phyloP scores from a whole-genome alignment of 169 alveolate species.

The Sarcocystis neurona region DNA sequence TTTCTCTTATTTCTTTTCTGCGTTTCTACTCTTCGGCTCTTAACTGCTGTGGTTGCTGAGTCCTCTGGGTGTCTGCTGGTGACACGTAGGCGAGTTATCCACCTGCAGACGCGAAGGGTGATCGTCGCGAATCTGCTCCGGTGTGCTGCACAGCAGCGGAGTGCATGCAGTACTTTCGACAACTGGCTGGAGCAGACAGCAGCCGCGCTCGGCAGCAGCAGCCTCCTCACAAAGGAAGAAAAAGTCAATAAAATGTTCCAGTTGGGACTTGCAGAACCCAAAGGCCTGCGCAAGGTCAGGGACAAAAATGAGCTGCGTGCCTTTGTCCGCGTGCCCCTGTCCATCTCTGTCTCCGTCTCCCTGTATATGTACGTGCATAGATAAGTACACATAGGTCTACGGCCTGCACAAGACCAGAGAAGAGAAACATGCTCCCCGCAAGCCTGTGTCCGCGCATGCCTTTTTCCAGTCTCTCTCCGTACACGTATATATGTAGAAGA shows the following conservation, averaged over 20 bases:
- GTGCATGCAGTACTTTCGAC: not conserved
- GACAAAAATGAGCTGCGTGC: not conserved
- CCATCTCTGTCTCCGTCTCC: not conserved
- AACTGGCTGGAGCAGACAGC: slow-evolving; percentile 17
- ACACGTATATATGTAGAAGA: too few species aligned
- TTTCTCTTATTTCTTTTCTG: not conserved
- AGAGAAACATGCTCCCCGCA: too few species aligned
- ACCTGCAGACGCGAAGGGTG: slow-evolving; percentile 36
- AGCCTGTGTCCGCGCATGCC: too few species aligned
- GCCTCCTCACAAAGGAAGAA: slow-evolving; percentile 49
- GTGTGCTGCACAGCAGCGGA: slow-evolving; percentile 41
- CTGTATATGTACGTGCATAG: not conserved
- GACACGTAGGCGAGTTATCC: slow-evolving; percentile 39
- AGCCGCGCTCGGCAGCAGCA: not conserved
- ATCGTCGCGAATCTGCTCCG: slow-evolving; percentile 36
- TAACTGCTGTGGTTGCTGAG: not conserved
- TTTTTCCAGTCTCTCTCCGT: too few species aligned
- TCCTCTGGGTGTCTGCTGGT: not conserved
- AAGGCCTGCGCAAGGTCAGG: slow-evolving; percentile 49
- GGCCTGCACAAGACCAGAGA: too few species aligned
- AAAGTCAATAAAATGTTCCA: slow-evolving; percentile 45
- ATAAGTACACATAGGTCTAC: not conserved
- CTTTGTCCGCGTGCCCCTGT: not conserved
- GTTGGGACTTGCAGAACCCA: slow-evolving; percentile 51
- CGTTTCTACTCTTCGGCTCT: not conserved